Percentiles rank a stretch among this genome's conserved stretches.
Conservation (phyloP, 495 filamentous ascomycete genomes). For the Xanthoparmelia taractica region DNA sequence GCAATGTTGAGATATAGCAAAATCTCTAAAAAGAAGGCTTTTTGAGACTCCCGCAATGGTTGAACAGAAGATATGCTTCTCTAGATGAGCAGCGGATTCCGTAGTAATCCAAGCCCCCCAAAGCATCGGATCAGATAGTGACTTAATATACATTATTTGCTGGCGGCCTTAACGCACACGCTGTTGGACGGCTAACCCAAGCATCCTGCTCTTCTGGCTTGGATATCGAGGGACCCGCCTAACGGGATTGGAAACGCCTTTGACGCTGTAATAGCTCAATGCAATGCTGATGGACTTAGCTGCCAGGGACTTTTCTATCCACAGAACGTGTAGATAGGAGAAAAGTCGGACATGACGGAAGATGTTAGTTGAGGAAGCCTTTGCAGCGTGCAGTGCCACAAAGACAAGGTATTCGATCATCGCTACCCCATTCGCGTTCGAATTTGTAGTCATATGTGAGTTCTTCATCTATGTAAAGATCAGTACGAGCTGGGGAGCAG, state of each 20-base stretch:
- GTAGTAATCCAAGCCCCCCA: not conserved
- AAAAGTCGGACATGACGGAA: slow-evolving; percentile 6
- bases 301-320: slow-evolving; percentile 6
- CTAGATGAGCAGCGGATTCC: not conserved
- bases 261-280: slow-evolving; percentile 10
- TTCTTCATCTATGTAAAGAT: slow-evolving; percentile 68
- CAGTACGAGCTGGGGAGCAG: not conserved
- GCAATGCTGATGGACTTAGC: slow-evolving; percentile 13
- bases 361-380: slow-evolving; percentile 81
- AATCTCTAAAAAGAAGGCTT: not conserved
- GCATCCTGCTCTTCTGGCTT: slow-evolving; percentile 1
- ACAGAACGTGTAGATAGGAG: slow-evolving; percentile 13
- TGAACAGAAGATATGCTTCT: not conserved
- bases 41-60: not conserved
- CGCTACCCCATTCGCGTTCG: slow-evolving; percentile 88
- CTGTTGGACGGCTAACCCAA: slow-evolving; percentile 5
- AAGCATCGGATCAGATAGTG: not conserved
- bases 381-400: slow-evolving; percentile 95
- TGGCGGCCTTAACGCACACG: slow-evolving; percentile 1
- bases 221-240: not conserved
- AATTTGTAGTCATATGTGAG: slow-evolving; percentile 99
- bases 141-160: slow-evolving; percentile 9
- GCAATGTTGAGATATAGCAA: not conserved
- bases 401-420: slow-evolving; percentile 93
- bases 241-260: slow-evolving; percentile 8